Conservation (phyloP, 176 grass and related monocot species). For the Carex littledalei region DNA sequence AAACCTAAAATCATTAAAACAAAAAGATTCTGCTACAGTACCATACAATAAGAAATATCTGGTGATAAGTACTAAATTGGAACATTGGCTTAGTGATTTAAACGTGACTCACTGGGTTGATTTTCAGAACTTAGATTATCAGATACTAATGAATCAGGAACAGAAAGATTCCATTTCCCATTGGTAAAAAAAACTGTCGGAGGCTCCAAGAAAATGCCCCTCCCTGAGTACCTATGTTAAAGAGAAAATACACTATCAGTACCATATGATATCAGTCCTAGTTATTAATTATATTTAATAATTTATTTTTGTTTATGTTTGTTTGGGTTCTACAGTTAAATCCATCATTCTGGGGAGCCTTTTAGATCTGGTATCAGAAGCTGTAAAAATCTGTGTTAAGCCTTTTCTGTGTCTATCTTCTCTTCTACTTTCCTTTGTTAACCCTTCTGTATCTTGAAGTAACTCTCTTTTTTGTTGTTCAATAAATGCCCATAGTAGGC, state of each 20-base stretch:
- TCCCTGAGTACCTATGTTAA: slow-evolving; percentile 69
- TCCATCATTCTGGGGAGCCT: neutral
- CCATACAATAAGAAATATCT: slow-evolving; percentile 4
- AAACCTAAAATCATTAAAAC: slow-evolving; percentile 50
- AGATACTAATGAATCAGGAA: slow-evolving; percentile 41
- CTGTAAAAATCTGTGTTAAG: neutral
- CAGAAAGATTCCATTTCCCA: slow-evolving; percentile 49
- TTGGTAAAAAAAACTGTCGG: slow-evolving; percentile 61
- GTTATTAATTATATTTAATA: neutral
- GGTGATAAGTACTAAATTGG: neutral
- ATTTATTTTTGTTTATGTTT: neutral
- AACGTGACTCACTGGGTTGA: slow-evolving; percentile 48
- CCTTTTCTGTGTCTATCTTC: neutral
- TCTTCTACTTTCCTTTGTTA: neutral
- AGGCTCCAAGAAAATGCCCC: slow-evolving; percentile 82
- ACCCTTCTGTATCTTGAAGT: neutral
- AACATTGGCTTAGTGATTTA: neutral
- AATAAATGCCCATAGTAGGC: neutral
- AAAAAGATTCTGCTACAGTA: slow-evolving; percentile 12
- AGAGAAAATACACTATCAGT: neutral
- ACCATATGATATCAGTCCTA: neutral
- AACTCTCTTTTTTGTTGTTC: neutral
- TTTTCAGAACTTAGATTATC: slow-evolving; percentile 34
- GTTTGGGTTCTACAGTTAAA: neutral
- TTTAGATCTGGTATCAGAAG: neutral